A percentile compares a stretch with the other conserved stretches of the same genome.
Evolutionary conservation across 2,329 filamentous ascomycete species (phyloP).

Genomic region (Cercospora janseana): DNA sequence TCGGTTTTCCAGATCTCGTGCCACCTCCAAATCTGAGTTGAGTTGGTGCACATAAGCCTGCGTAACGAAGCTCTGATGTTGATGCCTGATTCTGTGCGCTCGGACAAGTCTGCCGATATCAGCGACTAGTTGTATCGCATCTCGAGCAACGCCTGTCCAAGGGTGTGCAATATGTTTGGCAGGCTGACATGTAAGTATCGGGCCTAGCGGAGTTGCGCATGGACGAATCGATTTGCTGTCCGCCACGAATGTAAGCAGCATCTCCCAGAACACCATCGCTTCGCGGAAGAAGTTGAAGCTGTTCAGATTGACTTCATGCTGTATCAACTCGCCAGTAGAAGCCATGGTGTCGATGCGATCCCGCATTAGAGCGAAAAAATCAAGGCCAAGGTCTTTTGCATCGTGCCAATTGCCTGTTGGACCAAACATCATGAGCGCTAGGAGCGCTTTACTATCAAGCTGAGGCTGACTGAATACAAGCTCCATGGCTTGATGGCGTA

Average conservation of each 20-base stretch:
- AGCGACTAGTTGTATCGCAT: constrained; percentile 46
- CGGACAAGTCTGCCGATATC: constrained; percentile 44
- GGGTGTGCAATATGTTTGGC: constrained; percentile 30
- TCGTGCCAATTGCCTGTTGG: constrained; percentile 62
- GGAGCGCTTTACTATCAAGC: constrained; percentile 37
- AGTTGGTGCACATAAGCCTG: constrained; percentile 25
- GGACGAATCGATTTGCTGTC: constrained; percentile 52
- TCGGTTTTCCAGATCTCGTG: constrained; percentile 48
- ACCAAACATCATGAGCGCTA: constrained; percentile 59
- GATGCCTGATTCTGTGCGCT: constrained; percentile 19
- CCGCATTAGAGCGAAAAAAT: constrained; percentile 40
- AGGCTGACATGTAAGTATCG: constrained; percentile 37
- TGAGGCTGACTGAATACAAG: constrained; percentile 22
- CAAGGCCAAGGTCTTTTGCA: constrained; percentile 55
- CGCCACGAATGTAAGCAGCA: constrained; percentile 40
- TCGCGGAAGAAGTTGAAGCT: constrained; percentile 55
- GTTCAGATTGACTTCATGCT: constrained; percentile 30
- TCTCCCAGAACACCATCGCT: constrained; percentile 59
- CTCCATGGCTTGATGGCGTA: constrained; percentile 29
- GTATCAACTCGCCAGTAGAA: constrained; percentile 7
- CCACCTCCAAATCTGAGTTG: constrained; percentile 32
- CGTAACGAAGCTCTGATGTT: constrained; percentile 27
- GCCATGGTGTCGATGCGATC: constrained; percentile 21
- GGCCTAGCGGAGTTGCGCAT: constrained; percentile 29
- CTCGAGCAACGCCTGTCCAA: constrained; percentile 51